A percentile compares a stretch with the other conserved stretches of the same genome.
These are phyloP conservation scores for Lenwebbia sp. DNA, from an alignment of 345 rosid species.

Conservation along the genomic window DNA sequence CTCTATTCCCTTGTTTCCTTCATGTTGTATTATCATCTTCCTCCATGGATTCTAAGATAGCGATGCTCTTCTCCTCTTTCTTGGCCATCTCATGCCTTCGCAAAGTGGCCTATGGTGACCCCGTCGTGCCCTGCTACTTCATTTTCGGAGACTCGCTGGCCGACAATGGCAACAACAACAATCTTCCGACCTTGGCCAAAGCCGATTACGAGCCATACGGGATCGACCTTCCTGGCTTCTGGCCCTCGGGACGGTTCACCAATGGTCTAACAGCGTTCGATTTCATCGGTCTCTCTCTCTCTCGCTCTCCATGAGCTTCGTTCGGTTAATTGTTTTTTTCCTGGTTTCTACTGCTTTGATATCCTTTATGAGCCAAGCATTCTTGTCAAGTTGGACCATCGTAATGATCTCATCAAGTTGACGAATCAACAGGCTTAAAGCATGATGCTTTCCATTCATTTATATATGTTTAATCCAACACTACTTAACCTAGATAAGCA, in stretches of 20 bases:
- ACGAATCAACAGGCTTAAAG: not conserved
- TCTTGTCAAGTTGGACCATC: not conserved
- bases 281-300: slow-evolving; percentile 3
- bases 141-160: slow-evolving; percentile 21
- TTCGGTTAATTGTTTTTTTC: not conserved
- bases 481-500: not conserved
- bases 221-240: slow-evolving; percentile 1
- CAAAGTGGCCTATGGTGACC: not conserved
- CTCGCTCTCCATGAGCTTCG: not conserved
- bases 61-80: not conserved
- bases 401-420: not conserved
- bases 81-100: not conserved
- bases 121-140: slow-evolving; percentile 17
- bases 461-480: not conserved
- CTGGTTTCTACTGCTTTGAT: not conserved
- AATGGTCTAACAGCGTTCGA: slow-evolving; percentile 13
- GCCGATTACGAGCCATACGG: slow-evolving; percentile 15
- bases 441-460: not conserved
- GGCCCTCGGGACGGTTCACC: slow-evolving; percentile 13
- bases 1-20: not conserved
- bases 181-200: not conserved
- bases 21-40: not conserved
- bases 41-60: not conserved
- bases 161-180: slow-evolving; percentile 17
- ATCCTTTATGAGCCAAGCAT: not conserved